Percentiles rank a stretch among this genome's conserved stretches.
Evolutionary conservation across 352 stramenopile genomes (phyloP).

Genomic region (Globisporangium mamillatum): DNA sequence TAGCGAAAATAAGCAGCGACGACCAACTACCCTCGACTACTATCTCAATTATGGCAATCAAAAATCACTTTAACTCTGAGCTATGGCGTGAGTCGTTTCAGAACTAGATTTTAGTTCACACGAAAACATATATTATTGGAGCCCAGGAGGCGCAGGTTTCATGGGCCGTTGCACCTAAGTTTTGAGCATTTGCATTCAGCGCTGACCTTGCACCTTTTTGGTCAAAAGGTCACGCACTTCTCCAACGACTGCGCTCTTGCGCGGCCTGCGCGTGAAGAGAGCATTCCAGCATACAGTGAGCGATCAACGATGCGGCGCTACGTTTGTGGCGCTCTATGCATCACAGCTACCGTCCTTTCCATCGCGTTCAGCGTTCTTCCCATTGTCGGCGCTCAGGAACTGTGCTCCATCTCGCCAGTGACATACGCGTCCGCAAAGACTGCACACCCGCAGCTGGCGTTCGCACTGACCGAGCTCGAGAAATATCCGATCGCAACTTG

Average conservation of each 20-base stretch:
- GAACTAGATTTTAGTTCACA: neutral
- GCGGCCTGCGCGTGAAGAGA: no score
- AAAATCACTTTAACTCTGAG: no score
- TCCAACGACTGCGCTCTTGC: no score
- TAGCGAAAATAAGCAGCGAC: neutral
- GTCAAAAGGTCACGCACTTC: no score
- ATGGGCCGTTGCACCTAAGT: neutral
- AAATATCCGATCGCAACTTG: constrained; percentile 46
- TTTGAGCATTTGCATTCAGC: no score
- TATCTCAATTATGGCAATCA: no score
- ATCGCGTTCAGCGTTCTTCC: neutral
- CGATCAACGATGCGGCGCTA: neutral
- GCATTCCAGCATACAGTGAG: neutral
- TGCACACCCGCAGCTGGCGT: constrained; percentile 31
- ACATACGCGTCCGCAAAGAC: constrained; percentile 26
- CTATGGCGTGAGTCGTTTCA: neutral
- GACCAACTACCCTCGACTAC: no score
- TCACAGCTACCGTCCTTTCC: neutral
- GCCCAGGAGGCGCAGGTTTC: neutral
- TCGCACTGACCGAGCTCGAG: constrained; percentile 34
- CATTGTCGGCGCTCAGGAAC: neutral
- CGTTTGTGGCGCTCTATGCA: neutral
- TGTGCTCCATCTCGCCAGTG: neutral
- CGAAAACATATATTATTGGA: no score
- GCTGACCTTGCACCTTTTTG: no score